Conservation (phyloP, 495 filamentous ascomycete genomes). For the Durotheca rogersii region DNA sequence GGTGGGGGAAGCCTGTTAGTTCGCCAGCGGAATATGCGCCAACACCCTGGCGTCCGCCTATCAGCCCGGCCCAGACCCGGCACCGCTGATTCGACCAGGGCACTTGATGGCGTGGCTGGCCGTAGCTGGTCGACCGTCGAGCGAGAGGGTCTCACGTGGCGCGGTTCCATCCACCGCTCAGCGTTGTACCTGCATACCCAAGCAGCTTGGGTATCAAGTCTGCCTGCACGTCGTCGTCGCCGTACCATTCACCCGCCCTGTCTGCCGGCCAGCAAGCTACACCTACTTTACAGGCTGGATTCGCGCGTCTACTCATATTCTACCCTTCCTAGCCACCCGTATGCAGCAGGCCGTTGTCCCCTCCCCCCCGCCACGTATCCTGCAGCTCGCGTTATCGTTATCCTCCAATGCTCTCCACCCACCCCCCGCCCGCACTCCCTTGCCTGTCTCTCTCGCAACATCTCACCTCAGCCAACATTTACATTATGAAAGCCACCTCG, state of each 20-base stretch:
- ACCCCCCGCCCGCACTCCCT: background rate
- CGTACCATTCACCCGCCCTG: background rate
- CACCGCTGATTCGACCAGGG: constrained; percentile 14
- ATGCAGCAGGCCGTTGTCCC: background rate
- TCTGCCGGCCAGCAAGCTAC: constrained; percentile 3
- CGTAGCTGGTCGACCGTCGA: constrained; percentile 26
- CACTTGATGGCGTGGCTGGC: constrained; percentile 9
- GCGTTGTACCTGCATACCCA: constrained; percentile 10
- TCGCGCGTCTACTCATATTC: constrained; percentile 20
- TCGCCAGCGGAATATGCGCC: constrained; percentile 3
- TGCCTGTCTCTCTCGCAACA: constrained; percentile 1
- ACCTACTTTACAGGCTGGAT: constrained; percentile 17
- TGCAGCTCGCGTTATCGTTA: background rate
- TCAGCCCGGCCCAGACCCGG: background rate
- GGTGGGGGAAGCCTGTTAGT: constrained; percentile 18
- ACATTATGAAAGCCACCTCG: constrained; percentile 11
- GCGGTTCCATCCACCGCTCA: constrained; percentile 24
- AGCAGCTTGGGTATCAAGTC: background rate
- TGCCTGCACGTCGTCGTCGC: background rate
- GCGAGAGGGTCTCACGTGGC: constrained; percentile 29
- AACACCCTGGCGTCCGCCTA: constrained; percentile 14
- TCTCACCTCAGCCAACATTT: constrained; percentile 11
- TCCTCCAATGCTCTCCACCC: background rate
- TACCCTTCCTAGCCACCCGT: background rate
- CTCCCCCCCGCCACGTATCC: constrained; percentile 6